A percentile compares a stretch with the other conserved stretches of the same genome.
Evolutionary conservation across 2,329 filamentous ascomycete genomes (phyloP).

Genomic region (Madurella fahalii): DNA sequence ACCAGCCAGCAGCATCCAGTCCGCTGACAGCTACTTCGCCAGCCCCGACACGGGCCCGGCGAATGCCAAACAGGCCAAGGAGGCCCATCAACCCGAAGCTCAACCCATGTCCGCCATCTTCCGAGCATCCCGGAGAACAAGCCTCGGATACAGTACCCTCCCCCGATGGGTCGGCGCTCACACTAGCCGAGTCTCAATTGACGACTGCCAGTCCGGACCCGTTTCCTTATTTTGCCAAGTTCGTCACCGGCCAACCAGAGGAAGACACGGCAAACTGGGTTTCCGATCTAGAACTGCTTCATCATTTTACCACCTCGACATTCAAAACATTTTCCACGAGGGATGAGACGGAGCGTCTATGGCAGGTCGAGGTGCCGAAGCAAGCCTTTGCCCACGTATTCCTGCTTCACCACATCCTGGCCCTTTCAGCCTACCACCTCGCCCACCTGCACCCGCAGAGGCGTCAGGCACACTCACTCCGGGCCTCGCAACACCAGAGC

Average conservation of each 20-base stretch:
- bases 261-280: conserved; percentile 27
- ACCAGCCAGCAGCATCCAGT: neutral
- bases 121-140: neutral
- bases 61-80: neutral
- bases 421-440: conserved; percentile 22
- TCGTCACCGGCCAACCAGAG: conserved; percentile 15
- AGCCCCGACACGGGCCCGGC: neutral
- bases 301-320: conserved; percentile 33
- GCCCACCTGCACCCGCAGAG: conserved; percentile 19
- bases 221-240: conserved; percentile 22
- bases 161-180: conserved; percentile 1
- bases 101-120: neutral
- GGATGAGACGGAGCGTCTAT: conserved; percentile 4
- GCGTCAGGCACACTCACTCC: conserved; percentile 15
- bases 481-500: conserved; percentile 24
- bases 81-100: conserved; percentile 15
- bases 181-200: neutral
- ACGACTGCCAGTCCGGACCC: conserved; percentile 9
- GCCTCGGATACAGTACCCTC: neutral
- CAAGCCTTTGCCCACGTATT: conserved; percentile 22
- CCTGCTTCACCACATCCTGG: conserved; percentile 26
- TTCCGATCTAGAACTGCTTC: conserved; percentile 35
- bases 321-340: conserved; percentile 12
- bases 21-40: neutral
- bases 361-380: conserved; percentile 20